Evolutionary conservation across 2,329 filamentous ascomycete species (phyloP).

Genomic region (Diaporthe helianthi): DNA sequence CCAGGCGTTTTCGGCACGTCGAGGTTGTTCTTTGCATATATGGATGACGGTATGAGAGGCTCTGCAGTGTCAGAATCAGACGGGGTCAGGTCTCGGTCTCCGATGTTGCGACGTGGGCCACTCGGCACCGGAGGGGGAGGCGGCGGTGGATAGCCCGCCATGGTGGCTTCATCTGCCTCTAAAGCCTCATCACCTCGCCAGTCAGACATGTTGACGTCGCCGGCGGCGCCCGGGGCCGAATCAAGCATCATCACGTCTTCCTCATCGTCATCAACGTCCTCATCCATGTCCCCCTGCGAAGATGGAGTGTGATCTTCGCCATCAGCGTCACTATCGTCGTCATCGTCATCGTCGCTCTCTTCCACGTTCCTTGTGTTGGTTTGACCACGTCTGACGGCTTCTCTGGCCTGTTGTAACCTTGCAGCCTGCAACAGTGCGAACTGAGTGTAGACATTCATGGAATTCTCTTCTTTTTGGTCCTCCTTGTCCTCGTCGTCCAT

Average conservation of each 20-base stretch:
- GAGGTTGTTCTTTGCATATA: constrained; percentile 69
- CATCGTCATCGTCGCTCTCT: constrained; percentile 51
- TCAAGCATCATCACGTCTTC: constrained; percentile 67
- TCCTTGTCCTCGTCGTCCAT: constrained; percentile 81
- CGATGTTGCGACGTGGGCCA: constrained; percentile 51
- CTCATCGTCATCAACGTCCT: constrained; percentile 56
- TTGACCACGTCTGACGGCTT: constrained; percentile 31
- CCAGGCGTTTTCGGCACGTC: constrained; percentile 85
- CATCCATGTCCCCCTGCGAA: constrained; percentile 43
- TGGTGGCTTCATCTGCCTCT: constrained; percentile 78
- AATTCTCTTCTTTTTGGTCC: constrained; percentile 50
- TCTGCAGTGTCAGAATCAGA: constrained; percentile 78
- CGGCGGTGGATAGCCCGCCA: constrained; percentile 75
- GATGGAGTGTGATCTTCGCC: constrained; percentile 46
- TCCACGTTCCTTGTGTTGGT: constrained; percentile 33
- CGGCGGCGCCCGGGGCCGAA: constrained; percentile 51
- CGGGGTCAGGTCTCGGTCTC: constrained; percentile 69
- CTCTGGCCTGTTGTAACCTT: constrained; percentile 40
- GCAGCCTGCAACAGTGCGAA: constrained; percentile 42
- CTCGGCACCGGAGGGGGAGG: constrained; percentile 66
- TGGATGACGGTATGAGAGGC: constrained; percentile 66
- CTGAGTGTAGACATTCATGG: constrained; percentile 34
- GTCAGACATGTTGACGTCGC: constrained; percentile 55
- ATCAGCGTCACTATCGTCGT: constrained; percentile 54
- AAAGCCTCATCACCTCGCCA: constrained; percentile 70